Evolutionary conservation across 805 yeast species (phyloP), one percentile per base, ranked within the genome.

Genomic region (Starmera quercuum): DNA sequence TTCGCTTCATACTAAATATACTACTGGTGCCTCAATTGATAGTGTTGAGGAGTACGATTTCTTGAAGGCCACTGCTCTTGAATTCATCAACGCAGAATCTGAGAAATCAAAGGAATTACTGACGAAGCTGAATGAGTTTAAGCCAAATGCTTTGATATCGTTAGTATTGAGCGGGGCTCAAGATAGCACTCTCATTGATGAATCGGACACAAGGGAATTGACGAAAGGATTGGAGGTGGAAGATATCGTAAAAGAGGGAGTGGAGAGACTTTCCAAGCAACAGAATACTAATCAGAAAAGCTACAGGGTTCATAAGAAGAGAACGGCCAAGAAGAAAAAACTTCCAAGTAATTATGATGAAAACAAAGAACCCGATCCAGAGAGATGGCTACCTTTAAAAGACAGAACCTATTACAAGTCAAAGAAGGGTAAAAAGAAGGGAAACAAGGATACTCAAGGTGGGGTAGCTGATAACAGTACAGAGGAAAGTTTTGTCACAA

Each of bases 371-470:
- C 63, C 73, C 4, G 82, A 80, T 46, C 71, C 73, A 13, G 97
- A 88, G 57, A 79, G 97, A 61, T 88, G 97, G 97, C 58, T 90
- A 32, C 95, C 96, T 16, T 47, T 83, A 68, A 82, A 78, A 53
- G 94, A 88, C 53, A 75, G 97, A 56, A 72, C 87, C 6, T 75
- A 78, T 47, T 87, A 82, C 61, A 84, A 76, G 56, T 84, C 94
- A 11, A 81, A 83, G 52, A 78, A 75, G 63, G 73, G 78, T 43
- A 62, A 63, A 43, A 58, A 58, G 37, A 41, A 53, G 34, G 41
- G 37, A 32, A 45, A 48, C 6, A 61, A 63, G 6, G 74, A 68
- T 31, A 74, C 82, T 1, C 84, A 78, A 53, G 86, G 84, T 47
- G 80, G 79, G 26, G 44, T 58, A 21, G 70, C 71, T 11, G 77